Evolutionary conservation across 208 protist species (phyloP), one percentile per base, ranked within the genome.

Genomic region (Trypanosoma caninum): DNA sequence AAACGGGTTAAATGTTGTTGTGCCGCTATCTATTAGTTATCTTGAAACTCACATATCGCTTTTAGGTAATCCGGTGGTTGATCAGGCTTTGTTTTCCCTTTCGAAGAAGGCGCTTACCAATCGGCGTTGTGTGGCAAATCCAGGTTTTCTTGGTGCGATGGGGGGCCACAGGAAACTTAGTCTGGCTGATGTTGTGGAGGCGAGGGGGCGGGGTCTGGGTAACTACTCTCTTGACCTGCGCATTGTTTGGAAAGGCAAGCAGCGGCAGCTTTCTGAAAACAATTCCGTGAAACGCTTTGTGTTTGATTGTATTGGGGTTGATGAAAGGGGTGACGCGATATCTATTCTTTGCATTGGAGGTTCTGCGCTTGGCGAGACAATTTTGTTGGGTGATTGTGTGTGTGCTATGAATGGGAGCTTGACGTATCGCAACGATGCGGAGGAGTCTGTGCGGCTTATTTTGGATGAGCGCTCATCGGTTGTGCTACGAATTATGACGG

Each of bases 1-100:
- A 18, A 91, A 91, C 59, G 78, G 83, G 9, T 50, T 78, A n/a
- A 87, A 85, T 59, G 81, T 93, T 8, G 46, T 95, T 5, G 72
- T 95, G 6, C 58, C 73, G 7, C 45, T 86, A 22, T 45, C 68
- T 10, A 65, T 81, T 0, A 51, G 40, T 33, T 83, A 73, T 57
- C 80, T 78, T 11, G 50, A 56, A 11, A 76, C 67, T 18, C 62
- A 68, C 2, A 57, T 80, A 6, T 79, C 81, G 1, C 74, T 95
- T 1, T 57, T 91, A 22, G 89, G 89, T 3, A 56, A 72, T 23
- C 83, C 84, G 5, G 8, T n/a, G 14, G 69, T 63, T 55, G 52
- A 71, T 27, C 13, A 31, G 0, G 4, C 23, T 4, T 51, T 83
- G 6, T 91, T 95, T 35, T 10, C 37, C 0, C 69, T 92, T 0